phyloP scores from a whole-genome alignment of 2,329 filamentous ascomycete species.

The Claviceps digitariae region DNA sequence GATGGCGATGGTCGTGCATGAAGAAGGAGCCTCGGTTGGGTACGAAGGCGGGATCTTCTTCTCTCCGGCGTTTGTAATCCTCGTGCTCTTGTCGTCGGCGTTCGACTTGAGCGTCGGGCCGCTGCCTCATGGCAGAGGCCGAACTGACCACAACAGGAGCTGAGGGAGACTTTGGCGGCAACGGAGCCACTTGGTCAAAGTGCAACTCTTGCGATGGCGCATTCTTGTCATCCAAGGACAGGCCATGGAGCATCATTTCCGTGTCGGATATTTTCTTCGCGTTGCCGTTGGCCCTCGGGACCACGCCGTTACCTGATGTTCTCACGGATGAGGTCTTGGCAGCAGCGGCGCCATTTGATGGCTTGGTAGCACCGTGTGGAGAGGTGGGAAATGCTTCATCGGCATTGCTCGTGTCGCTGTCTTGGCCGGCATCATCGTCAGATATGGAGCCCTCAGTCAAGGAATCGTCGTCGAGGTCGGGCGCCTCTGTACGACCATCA shows the following conservation, averaged over 20 bases:
- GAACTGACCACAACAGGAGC: conserved; percentile 44
- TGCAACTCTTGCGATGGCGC: conserved; percentile 30
- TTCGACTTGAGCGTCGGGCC: conserved; percentile 49
- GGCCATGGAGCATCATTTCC: conserved; percentile 44
- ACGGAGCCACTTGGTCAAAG: conserved; percentile 30
- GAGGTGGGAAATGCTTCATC: conserved; percentile 41
- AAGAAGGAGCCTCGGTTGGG: conserved; percentile 92
- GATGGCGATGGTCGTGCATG: conserved; percentile 84
- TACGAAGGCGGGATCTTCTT: conserved; percentile 84
- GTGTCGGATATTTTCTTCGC: conserved; percentile 34
- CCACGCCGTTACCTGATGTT: conserved; percentile 24
- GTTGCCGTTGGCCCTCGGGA: conserved; percentile 20
- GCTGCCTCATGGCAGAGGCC: conserved; percentile 29
- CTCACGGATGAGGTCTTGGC: conserved; percentile 22
- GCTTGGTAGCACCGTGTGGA: conserved; percentile 27
- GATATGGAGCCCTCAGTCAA: conserved; percentile 51
- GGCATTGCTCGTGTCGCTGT: conserved; percentile 52
- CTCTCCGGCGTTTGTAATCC: conserved; percentile 75
- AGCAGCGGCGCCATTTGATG: conserved; percentile 24
- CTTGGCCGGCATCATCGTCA: conserved; percentile 45
- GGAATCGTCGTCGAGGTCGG: conserved; percentile 52
- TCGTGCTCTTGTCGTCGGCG: conserved; percentile 75
- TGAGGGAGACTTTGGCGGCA: conserved; percentile 26
- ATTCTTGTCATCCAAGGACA: conserved; percentile 30
- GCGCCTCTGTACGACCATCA: conserved; percentile 40